A percentile compares a stretch with the other conserved stretches of the same genome.
Evolutionary conservation across 306 rosid species (phyloP).

Genomic region (Castanopsis chinensis): DNA sequence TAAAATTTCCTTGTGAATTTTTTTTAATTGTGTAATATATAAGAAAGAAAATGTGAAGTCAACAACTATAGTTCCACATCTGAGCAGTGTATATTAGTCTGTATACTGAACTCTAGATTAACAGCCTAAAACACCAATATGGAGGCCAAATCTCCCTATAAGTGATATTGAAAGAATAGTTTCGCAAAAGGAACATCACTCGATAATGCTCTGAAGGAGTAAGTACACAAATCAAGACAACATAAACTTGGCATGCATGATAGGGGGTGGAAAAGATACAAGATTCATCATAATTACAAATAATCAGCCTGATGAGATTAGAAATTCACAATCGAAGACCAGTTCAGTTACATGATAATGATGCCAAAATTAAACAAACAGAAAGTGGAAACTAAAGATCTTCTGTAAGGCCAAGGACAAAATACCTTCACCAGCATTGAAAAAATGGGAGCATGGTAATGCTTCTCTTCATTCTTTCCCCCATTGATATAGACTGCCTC

Average conservation of each 20-base stretch:
- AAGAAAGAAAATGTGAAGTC: background rate
- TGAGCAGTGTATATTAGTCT: background rate
- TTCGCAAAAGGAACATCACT: background rate
- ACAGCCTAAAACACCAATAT: background rate
- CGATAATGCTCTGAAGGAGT: background rate
- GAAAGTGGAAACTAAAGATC: background rate
- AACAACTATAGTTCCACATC: background rate
- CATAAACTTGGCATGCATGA: background rate
- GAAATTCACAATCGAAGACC: background rate
- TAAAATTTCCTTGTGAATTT: background rate
- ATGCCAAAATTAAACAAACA: background rate
- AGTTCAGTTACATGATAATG: background rate
- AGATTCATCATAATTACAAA: no score
- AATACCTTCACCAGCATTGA: constrained; percentile 13
- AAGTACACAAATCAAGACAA: background rate
- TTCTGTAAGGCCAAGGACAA: background rate
- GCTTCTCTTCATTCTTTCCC: background rate
- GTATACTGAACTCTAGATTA: background rate
- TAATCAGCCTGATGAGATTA: background rate
- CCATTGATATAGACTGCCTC: background rate
- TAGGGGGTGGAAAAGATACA: background rate
- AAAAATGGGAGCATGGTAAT: background rate
- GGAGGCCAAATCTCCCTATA: background rate
- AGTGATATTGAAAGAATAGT: background rate
- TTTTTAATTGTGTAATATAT: background rate